Evolutionary conservation across 441 rosid genomes (phyloP).

Genomic region (Erodium chrysanthum): DNA sequence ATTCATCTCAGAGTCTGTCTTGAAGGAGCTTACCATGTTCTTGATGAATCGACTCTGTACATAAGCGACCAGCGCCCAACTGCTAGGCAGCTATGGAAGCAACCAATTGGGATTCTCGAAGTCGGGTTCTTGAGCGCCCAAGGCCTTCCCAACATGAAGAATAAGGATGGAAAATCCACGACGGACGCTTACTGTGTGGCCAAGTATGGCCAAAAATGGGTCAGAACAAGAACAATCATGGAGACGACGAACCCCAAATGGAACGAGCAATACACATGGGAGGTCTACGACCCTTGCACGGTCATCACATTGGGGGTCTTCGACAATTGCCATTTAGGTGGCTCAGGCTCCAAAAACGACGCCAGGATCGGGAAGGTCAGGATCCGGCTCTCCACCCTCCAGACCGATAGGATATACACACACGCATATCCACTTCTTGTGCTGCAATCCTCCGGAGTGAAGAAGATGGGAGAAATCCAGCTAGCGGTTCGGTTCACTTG

Average conservation of each 20-base stretch:
- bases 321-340: constrained; percentile 62
- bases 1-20: constrained; percentile 69
- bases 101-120: constrained; percentile 66
- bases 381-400: constrained; percentile 70
- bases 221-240: constrained; percentile 69
- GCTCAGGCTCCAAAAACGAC: constrained; percentile 43
- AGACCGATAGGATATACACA: constrained; percentile 68
- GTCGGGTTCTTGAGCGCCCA: constrained; percentile 72
- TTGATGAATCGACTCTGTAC: constrained; percentile 85
- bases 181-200: constrained; percentile 95
- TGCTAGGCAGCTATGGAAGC: constrained; percentile 74
- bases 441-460: constrained; percentile 58
- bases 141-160: constrained; percentile 68
- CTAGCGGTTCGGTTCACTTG: constrained; percentile 71
- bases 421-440: constrained; percentile 76
- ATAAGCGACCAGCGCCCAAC: constrained; percentile 82
- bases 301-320: constrained; percentile 81
- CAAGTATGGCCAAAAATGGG: constrained; percentile 94
- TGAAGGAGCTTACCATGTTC: constrained; percentile 91
- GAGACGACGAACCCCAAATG: constrained; percentile 65
- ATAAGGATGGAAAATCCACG: constrained; percentile 55
- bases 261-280: constrained; percentile 97
- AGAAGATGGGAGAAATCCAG: constrained; percentile 81
- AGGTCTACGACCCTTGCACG: constrained; percentile 85
- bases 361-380: constrained; percentile 72